Base-by-base conservation (phyloP, 805 yeast species). In the Saccharomycopsis sp. region DNA sequence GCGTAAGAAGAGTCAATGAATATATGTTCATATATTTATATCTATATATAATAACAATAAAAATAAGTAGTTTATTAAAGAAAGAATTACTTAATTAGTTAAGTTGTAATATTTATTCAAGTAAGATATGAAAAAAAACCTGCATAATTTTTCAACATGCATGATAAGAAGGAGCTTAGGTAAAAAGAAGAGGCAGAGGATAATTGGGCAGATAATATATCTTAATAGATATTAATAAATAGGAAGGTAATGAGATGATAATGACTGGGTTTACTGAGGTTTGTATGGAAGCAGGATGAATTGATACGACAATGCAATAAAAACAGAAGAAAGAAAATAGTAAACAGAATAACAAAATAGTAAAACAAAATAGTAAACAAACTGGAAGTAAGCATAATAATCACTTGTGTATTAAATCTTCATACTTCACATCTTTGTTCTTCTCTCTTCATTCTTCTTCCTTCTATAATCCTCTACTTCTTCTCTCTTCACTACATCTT, bases 1-100 rank as follows among this genome's bases (percentile, higher is more conserved):
- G 58, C 79, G 75, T 62, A 82, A 80, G 70, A 83, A 83, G 69
- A 61, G 52, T 15, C 55, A 58, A 55, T 61, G 20, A 44, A 44
- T 17, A 12, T 44, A 5, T 44, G 20, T 3, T 12, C 5, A 12
- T 7, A 44, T 44, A 5, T 12, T n/a, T n/a, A n/a, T n/a, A n/a
- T n/a, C n/a, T n/a, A n/a, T n/a, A n/a, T n/a, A n/a, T n/a, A n/a
- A 35, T 9, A 9, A 35, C 41, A 35, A 35, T 35, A 35, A 35
- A 35, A 35, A 35, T 35, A 35, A 35, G 14, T 35, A 35, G 41
- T 35, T 9, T 35, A 35, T 9, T 9, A 9, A 35, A 35, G 14
- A 9, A 35, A 35, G 14, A 35, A 35, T 35, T 35, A 8, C 14
- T 9, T 14, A 35, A 9, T 35, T 35, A 35, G 41, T 35, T 35